phyloP scores from a whole-genome alignment of 2,329 filamentous ascomycete genomes.

The Clonostachys byssicola region DNA sequence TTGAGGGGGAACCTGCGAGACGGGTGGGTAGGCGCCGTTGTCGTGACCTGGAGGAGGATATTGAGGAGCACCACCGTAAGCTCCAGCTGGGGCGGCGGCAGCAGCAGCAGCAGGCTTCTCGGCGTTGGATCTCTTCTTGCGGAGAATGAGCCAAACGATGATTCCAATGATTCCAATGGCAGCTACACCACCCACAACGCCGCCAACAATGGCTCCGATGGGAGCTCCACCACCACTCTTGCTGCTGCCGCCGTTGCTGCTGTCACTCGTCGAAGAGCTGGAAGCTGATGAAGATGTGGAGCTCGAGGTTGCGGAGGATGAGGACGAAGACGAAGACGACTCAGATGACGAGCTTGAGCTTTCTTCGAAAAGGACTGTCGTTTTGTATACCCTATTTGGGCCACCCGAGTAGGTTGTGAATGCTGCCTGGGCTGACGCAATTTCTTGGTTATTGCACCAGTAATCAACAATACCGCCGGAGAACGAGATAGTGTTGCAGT shows the following conservation, averaged over 20 bases:
- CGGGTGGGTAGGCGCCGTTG: background rate
- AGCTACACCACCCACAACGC: slow-evolving; percentile 28
- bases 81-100: slow-evolving; percentile 1
- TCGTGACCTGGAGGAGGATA: background rate
- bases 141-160: slow-evolving; percentile 22
- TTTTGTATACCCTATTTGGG: slow-evolving; percentile 7
- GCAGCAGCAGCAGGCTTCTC: slow-evolving; percentile 6
- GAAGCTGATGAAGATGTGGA: background rate
- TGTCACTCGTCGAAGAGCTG: background rate
- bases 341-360: too few relatives aligned
- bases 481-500: slow-evolving; percentile 41
- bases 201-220: slow-evolving; percentile 29
- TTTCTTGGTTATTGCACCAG: slow-evolving; percentile 30
- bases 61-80: too few relatives aligned
- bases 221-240: slow-evolving; percentile 10
- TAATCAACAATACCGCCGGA: slow-evolving; percentile 34
- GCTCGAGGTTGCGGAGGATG: slow-evolving; percentile 5
- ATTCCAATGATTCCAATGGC: slow-evolving; percentile 20
- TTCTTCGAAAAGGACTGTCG: too few relatives aligned
- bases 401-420: slow-evolving; percentile 29
- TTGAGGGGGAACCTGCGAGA: background rate
- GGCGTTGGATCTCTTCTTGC: slow-evolving; percentile 13
- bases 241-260: slow-evolving; percentile 3
- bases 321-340: too few relatives aligned
- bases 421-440: slow-evolving; percentile 25